Percentiles rank a stretch among this genome's conserved stretches.
These are phyloP conservation scores for Alnus glutinosa DNA, from an alignment of 306 rosid genomes.

Conservation along the genomic window DNA sequence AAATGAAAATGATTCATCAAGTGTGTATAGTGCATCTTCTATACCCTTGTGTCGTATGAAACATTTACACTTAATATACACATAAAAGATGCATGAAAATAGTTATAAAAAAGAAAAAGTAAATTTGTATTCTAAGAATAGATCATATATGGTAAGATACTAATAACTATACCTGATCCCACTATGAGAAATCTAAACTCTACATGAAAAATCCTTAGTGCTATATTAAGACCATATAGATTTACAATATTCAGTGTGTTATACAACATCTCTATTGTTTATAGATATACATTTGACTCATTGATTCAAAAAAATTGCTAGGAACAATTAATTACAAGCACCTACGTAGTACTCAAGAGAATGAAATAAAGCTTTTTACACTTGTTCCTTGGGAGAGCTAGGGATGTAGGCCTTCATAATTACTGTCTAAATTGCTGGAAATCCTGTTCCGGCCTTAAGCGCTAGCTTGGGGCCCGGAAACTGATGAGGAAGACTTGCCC, in stretches of 20 bases:
- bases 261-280: neutral
- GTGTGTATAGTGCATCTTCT: no score
- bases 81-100: no score
- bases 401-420: neutral
- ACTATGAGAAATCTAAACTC: neutral
- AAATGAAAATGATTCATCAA: no score
- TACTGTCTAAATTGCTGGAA: no score
- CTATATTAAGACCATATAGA: neutral
- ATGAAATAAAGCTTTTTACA: constrained; percentile 10
- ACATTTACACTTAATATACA: no score
- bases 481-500: constrained; percentile 57
- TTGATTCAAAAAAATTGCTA: neutral
- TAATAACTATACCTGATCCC: neutral
- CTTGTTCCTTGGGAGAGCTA: neutral
- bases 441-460: neutral
- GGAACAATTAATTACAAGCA: neutral
- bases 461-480: constrained; percentile 41
- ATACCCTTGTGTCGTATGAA: no score
- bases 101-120: no score
- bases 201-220: neutral
- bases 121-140: no score
- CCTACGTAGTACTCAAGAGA: neutral
- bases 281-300: no score
- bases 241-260: neutral
- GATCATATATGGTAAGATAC: no score